phyloP scores from a whole-genome alignment of 129 eudicot genomes.

The Lactuca saligna region DNA sequence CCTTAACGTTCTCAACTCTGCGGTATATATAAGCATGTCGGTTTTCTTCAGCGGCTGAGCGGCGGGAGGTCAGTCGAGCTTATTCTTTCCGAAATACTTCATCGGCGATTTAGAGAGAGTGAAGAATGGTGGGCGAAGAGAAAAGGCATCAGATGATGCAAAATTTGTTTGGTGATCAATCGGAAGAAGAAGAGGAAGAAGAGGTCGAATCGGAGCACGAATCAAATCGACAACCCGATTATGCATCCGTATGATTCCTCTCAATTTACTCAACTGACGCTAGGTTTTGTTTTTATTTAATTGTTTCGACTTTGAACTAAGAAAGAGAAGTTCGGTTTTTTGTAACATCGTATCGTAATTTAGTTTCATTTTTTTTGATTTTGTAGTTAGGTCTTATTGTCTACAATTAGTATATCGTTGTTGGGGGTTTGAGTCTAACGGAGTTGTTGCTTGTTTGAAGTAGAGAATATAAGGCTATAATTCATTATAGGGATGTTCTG shows the following conservation, averaged over 20 bases:
- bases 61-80: conserved; percentile 24
- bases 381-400: conserved; percentile 14
- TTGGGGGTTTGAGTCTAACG: conserved; percentile 19
- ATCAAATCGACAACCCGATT: conserved; percentile 87
- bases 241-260: conserved; percentile 57
- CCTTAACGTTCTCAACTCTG: conserved; percentile 21
- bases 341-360: conserved; percentile 17
- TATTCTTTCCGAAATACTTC: conserved; percentile 5
- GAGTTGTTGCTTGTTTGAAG: conserved; percentile 8
- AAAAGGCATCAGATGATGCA: conserved; percentile 99
- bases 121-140: conserved; percentile 81
- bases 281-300: background rate
- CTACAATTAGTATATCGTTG: background rate
- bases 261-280: conserved; percentile 1
- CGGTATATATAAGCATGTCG: conserved; percentile 7
- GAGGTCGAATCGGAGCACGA: conserved; percentile 98
- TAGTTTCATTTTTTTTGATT: background rate
- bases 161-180: conserved; percentile 93
- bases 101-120: conserved; percentile 24
- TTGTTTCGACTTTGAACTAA: background rate
- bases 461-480: conserved; percentile 19
- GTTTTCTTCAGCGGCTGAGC: conserved; percentile 31
- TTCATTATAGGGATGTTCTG: background rate
- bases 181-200: conserved; percentile 95
- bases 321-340: background rate